Base-by-base conservation (phyloP, 805 yeast species). In the Candida easanensis region DNA sequence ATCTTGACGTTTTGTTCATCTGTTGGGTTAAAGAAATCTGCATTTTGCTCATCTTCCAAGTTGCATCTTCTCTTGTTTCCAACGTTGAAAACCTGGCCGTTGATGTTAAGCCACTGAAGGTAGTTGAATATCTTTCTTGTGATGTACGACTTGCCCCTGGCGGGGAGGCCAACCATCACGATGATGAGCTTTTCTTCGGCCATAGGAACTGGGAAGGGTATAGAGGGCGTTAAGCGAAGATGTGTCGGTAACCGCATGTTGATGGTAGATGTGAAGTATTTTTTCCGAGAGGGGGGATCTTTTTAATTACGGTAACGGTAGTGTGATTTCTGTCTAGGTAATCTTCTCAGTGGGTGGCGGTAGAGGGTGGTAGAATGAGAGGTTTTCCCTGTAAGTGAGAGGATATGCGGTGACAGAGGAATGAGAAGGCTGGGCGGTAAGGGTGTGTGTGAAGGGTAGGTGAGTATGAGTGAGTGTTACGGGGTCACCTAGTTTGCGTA, bases 121-220 rank as follows among this genome's bases (percentile, higher is more conserved):
- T 80, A 81, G 53, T 82, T 63, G 20, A 80, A 74, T 28, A 81
- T 62, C 58, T 82, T 80, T 54, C 78, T 79, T 25, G 88, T 80
- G 49, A 82, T 79, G 59, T 80, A 81, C 5, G 84, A 77, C 61
- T 82, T 82, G 13, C 88, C 88, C 48, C 87, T 65, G 5, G 88
- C 88, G 16, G 88, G 88, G 27, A 82, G 68, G 0, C 88, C 88
- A 10, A 82, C 87, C 81, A 83, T 80, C 9, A 82, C 80, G 43
- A 82, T 79, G 20, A 81, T 81, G 42, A 80, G 64, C 56, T 79
- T 79, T 31, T 44, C 48, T 10, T 40, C 23, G n/a, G 31, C 16
- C 44, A 44, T 39, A 7, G 33, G 33, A 5, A 30, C 33, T 7
- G 33, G 33, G 19, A 30, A 30, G 19, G 28, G 25, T 5, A 19